Percentiles rank a stretch among this genome's conserved stretches.
These are phyloP conservation scores for Pichia gijzeniarum DNA, from an alignment of 805 yeast genomes.

Conservation along the genomic window DNA sequence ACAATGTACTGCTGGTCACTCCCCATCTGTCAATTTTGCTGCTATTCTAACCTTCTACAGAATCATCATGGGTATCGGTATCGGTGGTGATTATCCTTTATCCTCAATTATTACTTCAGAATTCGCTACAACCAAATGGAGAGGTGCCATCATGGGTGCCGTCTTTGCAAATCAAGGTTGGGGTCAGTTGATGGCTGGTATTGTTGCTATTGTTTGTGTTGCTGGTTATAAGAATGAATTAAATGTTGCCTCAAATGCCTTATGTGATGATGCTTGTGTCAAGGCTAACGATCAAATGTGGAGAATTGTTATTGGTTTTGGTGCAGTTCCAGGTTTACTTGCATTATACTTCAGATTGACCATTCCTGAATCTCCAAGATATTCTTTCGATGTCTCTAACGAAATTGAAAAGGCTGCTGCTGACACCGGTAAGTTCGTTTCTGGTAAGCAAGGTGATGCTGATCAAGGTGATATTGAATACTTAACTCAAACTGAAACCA, in stretches of 20 bases:
- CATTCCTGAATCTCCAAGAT: constrained; percentile 93
- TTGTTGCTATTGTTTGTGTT: constrained; percentile 69
- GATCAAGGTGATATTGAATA: constrained; percentile 37
- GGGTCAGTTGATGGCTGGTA: constrained; percentile 88
- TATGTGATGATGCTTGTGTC: constrained; percentile 62
- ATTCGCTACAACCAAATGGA: constrained; percentile 91
- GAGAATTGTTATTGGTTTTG: constrained; percentile 87
- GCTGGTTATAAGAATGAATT: constrained; percentile 69
- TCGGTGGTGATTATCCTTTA: constrained; percentile 95
- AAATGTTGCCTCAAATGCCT: constrained; percentile 45
- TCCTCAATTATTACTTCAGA: constrained; percentile 92
- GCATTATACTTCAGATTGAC: constrained; percentile 90
- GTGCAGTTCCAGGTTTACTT: constrained; percentile 80
- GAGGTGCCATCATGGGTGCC: constrained; percentile 97
- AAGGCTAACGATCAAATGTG: constrained; percentile 89
- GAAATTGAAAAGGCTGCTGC: constrained; percentile 52
- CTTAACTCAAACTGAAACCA: constrained; percentile 42
- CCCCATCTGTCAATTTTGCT: constrained; percentile 66
- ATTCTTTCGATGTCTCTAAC: constrained; percentile 67
- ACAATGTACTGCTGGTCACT: constrained; percentile 67
- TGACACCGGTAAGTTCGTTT: constrained; percentile 43
- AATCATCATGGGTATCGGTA: constrained; percentile 91
- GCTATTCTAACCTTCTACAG: constrained; percentile 74
- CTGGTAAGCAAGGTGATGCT: constrained; percentile 49
- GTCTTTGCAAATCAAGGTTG: constrained; percentile 96